Conservation (phyloP, 2,329 filamentous ascomycete species). For the Apiospora saccharicola region DNA sequence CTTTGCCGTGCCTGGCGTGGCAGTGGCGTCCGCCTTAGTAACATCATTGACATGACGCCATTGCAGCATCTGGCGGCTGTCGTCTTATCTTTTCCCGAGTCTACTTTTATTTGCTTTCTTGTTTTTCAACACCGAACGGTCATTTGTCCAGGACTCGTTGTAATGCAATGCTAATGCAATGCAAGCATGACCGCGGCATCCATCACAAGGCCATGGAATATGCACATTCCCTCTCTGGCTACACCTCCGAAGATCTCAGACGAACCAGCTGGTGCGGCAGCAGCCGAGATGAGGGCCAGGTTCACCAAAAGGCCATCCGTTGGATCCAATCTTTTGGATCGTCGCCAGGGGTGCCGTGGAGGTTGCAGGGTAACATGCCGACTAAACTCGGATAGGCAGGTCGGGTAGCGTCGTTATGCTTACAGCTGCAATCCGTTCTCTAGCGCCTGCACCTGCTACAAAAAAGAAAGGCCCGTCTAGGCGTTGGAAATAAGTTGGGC, state of each 20-base stretch:
- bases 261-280: neutral
- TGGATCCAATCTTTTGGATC: constrained; percentile 10
- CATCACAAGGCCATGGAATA: neutral
- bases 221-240: neutral
- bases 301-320: neutral
- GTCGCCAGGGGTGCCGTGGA: neutral
- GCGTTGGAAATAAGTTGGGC: neutral
- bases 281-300: neutral
- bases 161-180: neutral
- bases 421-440: neutral
- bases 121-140: neutral
- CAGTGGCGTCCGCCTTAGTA: neutral
- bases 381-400: constrained; percentile 9
- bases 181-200: neutral
- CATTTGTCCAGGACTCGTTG: neutral
- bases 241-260: neutral
- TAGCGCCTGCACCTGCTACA: neutral
- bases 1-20: neutral
- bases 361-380: neutral
- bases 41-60: neutral
- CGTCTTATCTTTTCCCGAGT: constrained; percentile 8
- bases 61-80: neutral
- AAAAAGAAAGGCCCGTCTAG: neutral
- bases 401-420: neutral
- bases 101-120: neutral